Evolutionary conservation across 1,284 basidiomycete genomes (phyloP), one percentile per base, ranked within the genome.

Genomic region (Ceratobasidium sp.): DNA sequence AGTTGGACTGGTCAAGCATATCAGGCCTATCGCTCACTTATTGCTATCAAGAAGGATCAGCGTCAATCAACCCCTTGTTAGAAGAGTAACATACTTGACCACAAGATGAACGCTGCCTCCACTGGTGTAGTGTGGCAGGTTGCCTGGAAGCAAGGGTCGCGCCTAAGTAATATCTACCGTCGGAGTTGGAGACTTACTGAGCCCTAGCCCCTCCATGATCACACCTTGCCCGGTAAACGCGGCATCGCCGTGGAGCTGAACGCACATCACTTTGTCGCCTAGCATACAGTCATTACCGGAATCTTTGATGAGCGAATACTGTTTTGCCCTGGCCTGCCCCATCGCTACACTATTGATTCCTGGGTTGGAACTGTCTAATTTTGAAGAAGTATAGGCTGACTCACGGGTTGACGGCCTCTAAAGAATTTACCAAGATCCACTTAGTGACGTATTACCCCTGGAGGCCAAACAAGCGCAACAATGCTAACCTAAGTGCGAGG

Each of bases 251-350:
- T 96, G 94, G 41, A 97, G 80, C 77, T 95, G 93, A 0, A 96
- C 89, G 76, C 91, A 93, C 86, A 96, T 90, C 2, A 91, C 94
- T 76, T 85, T 89, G 78, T 95, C 92, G 1, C 94, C 94, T 0
- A 95, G 85, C 78, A 87, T 87, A 78, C 93, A 94, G 61, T 91
- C 89, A 0, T 84, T 82, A 0, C 86, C 80, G 0, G 81, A 80
- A 30, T 80, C 80, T 79, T 90, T 91, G 67, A 96, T 84, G 14
- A 95, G 85, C 8, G 92, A 86, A 79, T 92, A 95, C 80, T 97
- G 95, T 79, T 97, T 94, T 1, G 94, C 94, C 30, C 95, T 89
- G 3, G 94, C 93, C 81, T 96, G 94, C 0, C 94, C 94, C 1
- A 95, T 80, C 0, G 92, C 93, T 46, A 96, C 89, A 0, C 64